A percentile compares a stretch with the other conserved stretches of the same genome.
phyloP scores from a whole-genome alignment of 768 basidiomycete genomes.

The Calocybe indica region DNA sequence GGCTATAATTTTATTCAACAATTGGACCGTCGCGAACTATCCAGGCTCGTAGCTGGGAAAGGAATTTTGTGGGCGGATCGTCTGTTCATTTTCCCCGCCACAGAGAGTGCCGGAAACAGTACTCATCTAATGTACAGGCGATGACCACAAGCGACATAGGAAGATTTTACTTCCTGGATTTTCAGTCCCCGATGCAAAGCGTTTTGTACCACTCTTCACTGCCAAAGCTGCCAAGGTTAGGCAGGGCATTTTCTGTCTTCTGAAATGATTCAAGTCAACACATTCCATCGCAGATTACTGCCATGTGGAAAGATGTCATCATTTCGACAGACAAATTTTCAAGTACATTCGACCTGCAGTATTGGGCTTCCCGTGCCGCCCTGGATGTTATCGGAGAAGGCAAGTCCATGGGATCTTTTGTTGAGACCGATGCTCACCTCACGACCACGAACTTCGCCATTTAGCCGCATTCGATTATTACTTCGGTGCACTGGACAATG shows the following conservation, averaged over 20 bases:
- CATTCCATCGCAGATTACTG: constrained; percentile 21
- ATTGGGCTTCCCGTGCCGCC: constrained; percentile 38
- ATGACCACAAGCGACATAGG: constrained; percentile 40
- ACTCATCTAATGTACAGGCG: constrained; percentile 14
- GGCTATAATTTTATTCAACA: constrained; percentile 38
- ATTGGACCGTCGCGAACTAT: constrained; percentile 28
- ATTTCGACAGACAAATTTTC: constrained; percentile 19
- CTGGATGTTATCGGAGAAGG: constrained; percentile 48
- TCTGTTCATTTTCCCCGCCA: constrained; percentile 9
- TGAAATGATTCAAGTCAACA: background rate
- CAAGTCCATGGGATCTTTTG: constrained; percentile 8
- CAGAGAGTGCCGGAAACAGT: constrained; percentile 2
- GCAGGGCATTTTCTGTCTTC: background rate
- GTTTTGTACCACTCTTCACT: constrained; percentile 34
- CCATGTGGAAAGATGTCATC: constrained; percentile 34
- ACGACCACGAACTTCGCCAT: background rate
- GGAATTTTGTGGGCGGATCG: constrained; percentile 36
- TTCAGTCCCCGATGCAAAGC: constrained; percentile 34
- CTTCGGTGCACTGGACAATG: constrained; percentile 33
- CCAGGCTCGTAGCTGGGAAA: constrained; percentile 26
- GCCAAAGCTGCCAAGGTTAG: constrained; percentile 25
- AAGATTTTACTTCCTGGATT: constrained; percentile 44
- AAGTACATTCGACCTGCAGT: constrained; percentile 25
- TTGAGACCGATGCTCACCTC: too few species aligned
- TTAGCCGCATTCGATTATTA: constrained; percentile 46